Evolutionary conservation across 169 alveolate genomes (phyloP), one percentile per base, ranked within the genome.

Genomic region (Plasmodium adleri): DNA sequence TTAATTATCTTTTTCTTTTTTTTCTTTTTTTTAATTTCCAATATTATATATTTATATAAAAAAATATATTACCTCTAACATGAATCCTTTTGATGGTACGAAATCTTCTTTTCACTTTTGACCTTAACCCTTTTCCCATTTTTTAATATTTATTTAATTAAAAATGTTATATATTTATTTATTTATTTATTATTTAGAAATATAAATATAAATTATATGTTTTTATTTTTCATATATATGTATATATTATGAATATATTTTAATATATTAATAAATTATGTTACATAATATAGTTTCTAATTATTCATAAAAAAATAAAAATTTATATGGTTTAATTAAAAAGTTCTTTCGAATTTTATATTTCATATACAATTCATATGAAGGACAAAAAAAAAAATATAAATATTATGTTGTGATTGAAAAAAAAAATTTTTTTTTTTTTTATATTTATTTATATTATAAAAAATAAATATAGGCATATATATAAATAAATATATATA

Each of bases 51-150:
- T 52, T 13, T 54, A 1, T 54, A n/a, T n/a, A 4, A 54, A 15
- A 54, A 15, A 12, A 15, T 1, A 1, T 54, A 12, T 54, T 94
- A 94, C 96, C 96, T 68, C 88, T 74, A 3, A 94, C 88, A 43
- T 93, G 89, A 32, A 91, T 80, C 39, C 96, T 93, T 72, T 94
- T 94, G 13, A 95, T 94, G 8, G 95, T 93, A 66, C 96, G 92
- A 87, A 88, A 92, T 75, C 96, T 92, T 64, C 95, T 73, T 68
- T 92, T 92, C 47, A 95, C 73, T 68, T 94, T 94, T n/a, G 96
- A 93, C 12, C 96, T 80, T 73, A 94, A 72, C 24, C 96, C 96
- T 86, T 94, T 94, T 58, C 94, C 95, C 96, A 94, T 94, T 3
- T 56, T 80, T 59, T 2, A 2, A 7, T 7, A 15, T 17, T 28